A percentile compares a stretch with the other conserved stretches of the same genome.
Evolutionary conservation across 2,329 filamentous ascomycete species (phyloP).

Genomic region (Septoria linicola): DNA sequence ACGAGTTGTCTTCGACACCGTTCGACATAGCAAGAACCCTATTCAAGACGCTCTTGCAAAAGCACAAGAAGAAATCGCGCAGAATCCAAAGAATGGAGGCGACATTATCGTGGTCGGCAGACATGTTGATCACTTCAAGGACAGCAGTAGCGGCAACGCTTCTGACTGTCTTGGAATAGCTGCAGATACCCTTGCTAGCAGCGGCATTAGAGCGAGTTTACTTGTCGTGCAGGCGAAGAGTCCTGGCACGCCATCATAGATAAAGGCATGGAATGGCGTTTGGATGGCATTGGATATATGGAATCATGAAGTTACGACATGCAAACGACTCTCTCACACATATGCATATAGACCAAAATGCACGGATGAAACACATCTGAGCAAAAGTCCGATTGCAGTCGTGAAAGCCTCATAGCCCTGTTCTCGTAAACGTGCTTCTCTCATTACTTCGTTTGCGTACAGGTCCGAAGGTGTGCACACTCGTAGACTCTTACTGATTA

Average conservation of each 20-base stretch:
- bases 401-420: background rate
- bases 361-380: too few relatives aligned
- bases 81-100: conserved; percentile 63
- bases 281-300: too few relatives aligned
- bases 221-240: conserved; percentile 65
- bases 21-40: conserved; percentile 41
- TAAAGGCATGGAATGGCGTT: conserved; percentile 7
- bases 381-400: too few relatives aligned
- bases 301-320: too few relatives aligned
- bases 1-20: conserved; percentile 60
- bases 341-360: too few relatives aligned
- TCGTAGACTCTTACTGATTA: conserved; percentile 1
- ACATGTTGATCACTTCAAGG: conserved; percentile 41
- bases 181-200: conserved; percentile 59
- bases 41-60: conserved; percentile 51
- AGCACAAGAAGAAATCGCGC: conserved; percentile 60
- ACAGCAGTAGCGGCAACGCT: conserved; percentile 31
- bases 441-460: background rate
- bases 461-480: too few relatives aligned
- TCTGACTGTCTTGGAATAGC: conserved; percentile 58
- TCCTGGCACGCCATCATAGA: conserved; percentile 14
- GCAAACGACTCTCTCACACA: too few relatives aligned
- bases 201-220: conserved; percentile 64
- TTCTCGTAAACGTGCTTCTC: background rate
- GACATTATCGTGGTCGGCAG: conserved; percentile 70